Conservation (phyloP, 768 basidiomycete genomes). For the Udeniomyces megalosporus region DNA sequence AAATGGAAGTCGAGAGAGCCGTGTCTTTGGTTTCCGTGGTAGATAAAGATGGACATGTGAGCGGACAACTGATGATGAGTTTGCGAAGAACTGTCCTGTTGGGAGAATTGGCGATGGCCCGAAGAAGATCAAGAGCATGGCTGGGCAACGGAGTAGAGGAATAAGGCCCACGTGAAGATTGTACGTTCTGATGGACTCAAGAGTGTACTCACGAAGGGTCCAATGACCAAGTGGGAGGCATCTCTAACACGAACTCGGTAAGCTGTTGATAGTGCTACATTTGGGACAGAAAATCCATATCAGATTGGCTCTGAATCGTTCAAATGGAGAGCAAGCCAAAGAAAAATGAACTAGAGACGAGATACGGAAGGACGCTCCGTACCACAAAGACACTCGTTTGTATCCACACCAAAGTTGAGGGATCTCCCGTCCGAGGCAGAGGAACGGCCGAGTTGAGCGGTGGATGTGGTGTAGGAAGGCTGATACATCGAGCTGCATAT, state of each 20-base stretch:
- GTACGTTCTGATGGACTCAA: neutral
- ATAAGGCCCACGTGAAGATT: neutral
- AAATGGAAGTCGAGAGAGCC: too few relatives aligned
- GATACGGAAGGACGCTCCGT: too few relatives aligned
- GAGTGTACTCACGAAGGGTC: neutral
- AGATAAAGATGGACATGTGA: neutral
- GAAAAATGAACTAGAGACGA: too few relatives aligned
- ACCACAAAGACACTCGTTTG: constrained; percentile 9
- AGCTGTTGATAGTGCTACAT: constrained; percentile 5
- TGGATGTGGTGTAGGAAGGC: neutral
- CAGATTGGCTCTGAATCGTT: too few relatives aligned
- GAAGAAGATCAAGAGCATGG: constrained; percentile 8
- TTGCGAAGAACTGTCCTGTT: neutral
- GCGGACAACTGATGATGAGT: neutral
- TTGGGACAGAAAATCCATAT: too few relatives aligned
- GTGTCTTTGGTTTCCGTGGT: too few relatives aligned
- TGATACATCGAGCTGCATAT: neutral
- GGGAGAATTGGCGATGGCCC: constrained; percentile 1
- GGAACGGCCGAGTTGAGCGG: neutral
- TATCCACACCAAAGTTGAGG: constrained; percentile 6
- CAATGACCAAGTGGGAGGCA: constrained; percentile 4
- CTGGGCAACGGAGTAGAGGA: neutral
- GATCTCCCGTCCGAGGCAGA: neutral
- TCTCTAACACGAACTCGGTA: neutral
- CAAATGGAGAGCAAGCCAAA: too few relatives aligned